A percentile compares a stretch with the other conserved stretches of the same genome.
Conservation (phyloP, 441 rosid species). For the Lepidium campestre region DNA sequence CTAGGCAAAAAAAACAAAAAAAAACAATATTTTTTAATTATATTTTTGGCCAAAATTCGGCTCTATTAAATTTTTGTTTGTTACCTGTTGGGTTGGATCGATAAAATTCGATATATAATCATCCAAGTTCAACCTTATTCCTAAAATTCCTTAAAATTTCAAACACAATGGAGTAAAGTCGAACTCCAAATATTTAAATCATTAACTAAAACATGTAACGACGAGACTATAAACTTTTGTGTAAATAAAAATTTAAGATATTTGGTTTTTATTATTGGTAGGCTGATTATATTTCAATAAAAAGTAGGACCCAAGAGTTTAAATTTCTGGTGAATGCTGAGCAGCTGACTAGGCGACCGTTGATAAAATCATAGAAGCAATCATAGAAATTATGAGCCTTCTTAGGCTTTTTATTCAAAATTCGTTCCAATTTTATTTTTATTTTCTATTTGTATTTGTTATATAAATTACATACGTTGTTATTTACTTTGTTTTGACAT, state of each 20-base stretch:
- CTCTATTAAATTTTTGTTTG: too few species aligned
- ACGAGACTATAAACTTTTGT: too few species aligned
- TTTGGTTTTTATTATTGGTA: background rate
- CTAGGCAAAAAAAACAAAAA: too few species aligned
- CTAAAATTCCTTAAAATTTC: too few species aligned
- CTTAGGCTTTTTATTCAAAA: constrained; percentile 1
- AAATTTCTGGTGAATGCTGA: constrained; percentile 11
- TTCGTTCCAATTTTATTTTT: background rate
- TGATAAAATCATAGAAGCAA: constrained; percentile 16
- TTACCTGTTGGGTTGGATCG: too few species aligned
- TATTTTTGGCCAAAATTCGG: too few species aligned
- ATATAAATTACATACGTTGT: background rate
- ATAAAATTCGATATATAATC: too few species aligned
- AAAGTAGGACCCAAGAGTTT: constrained; percentile 13
- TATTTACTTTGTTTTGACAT: constrained; percentile 23
- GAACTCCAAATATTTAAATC: too few species aligned
- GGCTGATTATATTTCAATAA: background rate
- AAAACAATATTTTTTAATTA: too few species aligned
- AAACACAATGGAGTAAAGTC: too few species aligned
- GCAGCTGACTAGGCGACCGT: constrained; percentile 30
- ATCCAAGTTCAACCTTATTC: too few species aligned
- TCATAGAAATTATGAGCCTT: constrained; percentile 7
- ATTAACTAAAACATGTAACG: too few species aligned
- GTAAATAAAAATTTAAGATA: background rate
- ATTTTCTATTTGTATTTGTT: background rate